Base-by-base conservation (phyloP, 2,329 filamentous ascomycete genomes). In the Dryadomyces quercivorus region DNA sequence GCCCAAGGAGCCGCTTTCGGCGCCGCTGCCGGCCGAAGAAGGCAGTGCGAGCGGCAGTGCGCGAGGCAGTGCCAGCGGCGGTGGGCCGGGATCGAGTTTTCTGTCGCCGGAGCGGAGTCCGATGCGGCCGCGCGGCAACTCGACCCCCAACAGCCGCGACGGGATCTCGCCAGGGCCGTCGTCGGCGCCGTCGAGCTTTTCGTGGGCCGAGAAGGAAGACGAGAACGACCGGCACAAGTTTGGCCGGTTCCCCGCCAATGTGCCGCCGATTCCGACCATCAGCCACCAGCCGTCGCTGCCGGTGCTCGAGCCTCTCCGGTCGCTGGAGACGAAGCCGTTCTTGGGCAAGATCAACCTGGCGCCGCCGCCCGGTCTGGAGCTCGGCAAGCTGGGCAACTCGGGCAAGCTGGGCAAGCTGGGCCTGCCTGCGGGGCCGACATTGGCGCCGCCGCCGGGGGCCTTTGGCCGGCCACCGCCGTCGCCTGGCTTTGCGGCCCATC, bases 141-240 rank as follows among this genome's bases (percentile, higher is more conserved):
- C 78, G 2, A 78, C 75, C 3, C 73, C 79, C 0, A 72, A 69
- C 45, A 59, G 62, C 34, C 62, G 69, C 9, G 74, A 76, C 42
- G 65, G 72, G 3, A 72, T 82, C 20, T 78, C 78, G 1, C 77
- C 81, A 0, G 82, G 82, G 0, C 82, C 84, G 12, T 84, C 82
- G 0, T 86, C 83, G 2, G 83, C 84, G 2, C 84, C 84, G 1
- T 80, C 81, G 9, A 81, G 72, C 52, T 78, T 81, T 54, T 76
- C 77, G 1, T 85, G 81, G 80, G 70, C 72, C 9, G 72, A 76
- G 55, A 69, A 71, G 51, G 73, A 75, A 51, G 72, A 74, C 48
- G 69, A 71, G 36, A 64, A 65, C n/a, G 69, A 71, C 47, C 63
- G 63, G 5, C 67, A 68, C 34, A 69, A 65, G 36, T 67, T 67